Conservation (phyloP, 1,284 basidiomycete species). For the Cryptococcus maquisensis region DNA sequence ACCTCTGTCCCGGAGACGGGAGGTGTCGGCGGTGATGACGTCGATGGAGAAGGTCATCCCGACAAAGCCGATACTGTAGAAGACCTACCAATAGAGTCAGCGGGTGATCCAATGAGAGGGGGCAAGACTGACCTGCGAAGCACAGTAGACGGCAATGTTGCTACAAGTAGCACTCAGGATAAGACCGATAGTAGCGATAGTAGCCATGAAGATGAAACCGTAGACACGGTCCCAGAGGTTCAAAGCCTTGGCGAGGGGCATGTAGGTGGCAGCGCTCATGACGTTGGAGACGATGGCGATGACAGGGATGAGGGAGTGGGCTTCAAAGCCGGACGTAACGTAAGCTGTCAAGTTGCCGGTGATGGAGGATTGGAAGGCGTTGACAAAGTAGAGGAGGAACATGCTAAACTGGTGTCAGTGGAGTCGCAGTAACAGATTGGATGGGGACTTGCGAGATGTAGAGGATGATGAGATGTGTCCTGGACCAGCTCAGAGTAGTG, state of each 20-base stretch:
- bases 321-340: conserved; percentile 29
- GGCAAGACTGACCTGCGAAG: conserved; percentile 25
- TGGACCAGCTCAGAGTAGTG: conserved; percentile 35
- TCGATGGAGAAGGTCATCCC: conserved; percentile 48
- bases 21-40: conserved; percentile 48
- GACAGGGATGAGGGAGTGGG: conserved; percentile 39
- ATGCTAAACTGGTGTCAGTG: conserved; percentile 22
- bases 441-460: conserved; percentile 29
- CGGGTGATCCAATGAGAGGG: not conserved
- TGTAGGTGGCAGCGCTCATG: conserved; percentile 34
- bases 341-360: conserved; percentile 35
- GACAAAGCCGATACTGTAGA: conserved; percentile 44
- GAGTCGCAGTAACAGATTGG: not conserved
- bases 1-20: conserved; percentile 45
- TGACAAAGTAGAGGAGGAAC: conserved; percentile 37
- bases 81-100: conserved; percentile 13
- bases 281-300: conserved; percentile 37
- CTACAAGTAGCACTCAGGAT: conserved; percentile 38
- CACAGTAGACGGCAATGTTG: conserved; percentile 35
- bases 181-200: conserved; percentile 33
- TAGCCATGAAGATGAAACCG: conserved; percentile 28
- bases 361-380: conserved; percentile 39
- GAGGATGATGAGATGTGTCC: conserved; percentile 20
- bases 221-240: conserved; percentile 36
- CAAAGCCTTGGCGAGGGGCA: conserved; percentile 36